Evolutionary conservation across 192 early-diverging fungal species (phyloP), one percentile per base, ranked within the genome.

Genomic region (Coemansia sp.): DNA sequence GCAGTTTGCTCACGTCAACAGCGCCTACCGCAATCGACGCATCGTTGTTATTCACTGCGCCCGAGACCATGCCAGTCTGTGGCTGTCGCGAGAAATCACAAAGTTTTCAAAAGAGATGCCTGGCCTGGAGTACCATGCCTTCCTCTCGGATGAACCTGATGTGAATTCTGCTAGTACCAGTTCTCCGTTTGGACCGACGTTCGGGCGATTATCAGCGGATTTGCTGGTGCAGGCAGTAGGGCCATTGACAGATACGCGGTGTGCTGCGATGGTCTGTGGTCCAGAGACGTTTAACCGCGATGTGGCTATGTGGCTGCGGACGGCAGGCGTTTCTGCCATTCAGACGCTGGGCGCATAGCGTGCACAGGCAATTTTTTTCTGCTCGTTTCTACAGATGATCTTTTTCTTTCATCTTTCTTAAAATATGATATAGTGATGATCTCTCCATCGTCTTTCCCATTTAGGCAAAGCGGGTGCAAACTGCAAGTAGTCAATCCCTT

Each of bases 241-340:
- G 14, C 53, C 13, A 31, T 34, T 56, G 53, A 34, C 29, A 9
- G 11, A 19, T 16, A 19, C 29, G 27, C 53, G 29, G 16, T 56
- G 53, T 56, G 53, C 53, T 35, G 77, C 77, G 6, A 63, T 74
- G 53, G 69, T 79, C 34, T 79, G 77, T 31, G 77, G 77, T 2
- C 77, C 77, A 10, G 72, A 62, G 6, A 27, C 62, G 16, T 79
- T 79, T 44, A 79, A 79, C 44, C n/a, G 29, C 14, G 72, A 79
- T 42, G 69, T 79, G 3, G 39, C 33, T 13, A 4, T 42, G 11
- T 74, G 67, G 67, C 65, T 79, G 39, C n/a, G 9, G 2, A 54
- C 45, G 27, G 29, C 74, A n/a, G 68, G 68, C 3, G 37, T 73
- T 2, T 21, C 16, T 13, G 61, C 42, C 11, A 59, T 68, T 14